A percentile compares a stretch with the other conserved stretches of the same genome.
These are phyloP conservation scores for Plicaturopsis crispa DNA, from an alignment of 768 basidiomycete species.

Conservation along the genomic window DNA sequence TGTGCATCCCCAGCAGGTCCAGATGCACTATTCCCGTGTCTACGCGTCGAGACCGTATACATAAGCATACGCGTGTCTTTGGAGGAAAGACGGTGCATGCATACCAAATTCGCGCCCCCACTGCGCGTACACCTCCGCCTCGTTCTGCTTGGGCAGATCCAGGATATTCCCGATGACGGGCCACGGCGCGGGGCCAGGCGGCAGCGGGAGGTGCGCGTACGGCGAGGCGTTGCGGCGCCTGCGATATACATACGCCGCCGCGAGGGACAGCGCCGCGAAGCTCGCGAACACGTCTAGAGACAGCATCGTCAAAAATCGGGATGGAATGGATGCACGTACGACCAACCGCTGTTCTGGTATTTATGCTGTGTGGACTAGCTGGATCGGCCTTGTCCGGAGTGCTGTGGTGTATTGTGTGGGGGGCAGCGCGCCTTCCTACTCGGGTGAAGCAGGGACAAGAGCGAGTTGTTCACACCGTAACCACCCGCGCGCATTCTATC, in stretches of 20 bases:
- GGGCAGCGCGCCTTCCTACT: too few species aligned
- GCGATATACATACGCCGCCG: slow-evolving; percentile 10
- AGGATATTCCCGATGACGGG: slow-evolving; percentile 48
- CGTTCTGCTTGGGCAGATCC: slow-evolving; percentile 31
- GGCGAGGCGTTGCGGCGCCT: slow-evolving; percentile 8
- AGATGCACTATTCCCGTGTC: slow-evolving; percentile 22
- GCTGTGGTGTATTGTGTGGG: too few species aligned
- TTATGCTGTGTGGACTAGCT: too few species aligned
- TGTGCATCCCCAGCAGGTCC: slow-evolving; percentile 14
- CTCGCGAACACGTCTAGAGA: slow-evolving; percentile 6
- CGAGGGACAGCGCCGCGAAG: slow-evolving; percentile 15
- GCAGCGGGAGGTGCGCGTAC: slow-evolving; percentile 31
- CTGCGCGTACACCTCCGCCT: slow-evolving; percentile 31
- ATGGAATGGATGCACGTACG: too few species aligned
- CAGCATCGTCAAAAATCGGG: too few species aligned
- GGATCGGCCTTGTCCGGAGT: too few species aligned
- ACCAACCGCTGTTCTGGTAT: too few species aligned
- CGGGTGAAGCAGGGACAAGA: too few species aligned
- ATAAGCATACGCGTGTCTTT: too few species aligned
- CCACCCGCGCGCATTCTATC: too few species aligned
- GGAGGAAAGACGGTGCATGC: slow-evolving; percentile 8
- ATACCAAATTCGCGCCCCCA: slow-evolving; percentile 32
- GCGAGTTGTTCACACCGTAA: too few species aligned
- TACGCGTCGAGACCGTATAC: too few species aligned
- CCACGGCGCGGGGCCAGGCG: slow-evolving; percentile 48